Evolutionary conservation across 768 basidiomycete species (phyloP).

Genomic region (Xanthoconium purpureum): DNA sequence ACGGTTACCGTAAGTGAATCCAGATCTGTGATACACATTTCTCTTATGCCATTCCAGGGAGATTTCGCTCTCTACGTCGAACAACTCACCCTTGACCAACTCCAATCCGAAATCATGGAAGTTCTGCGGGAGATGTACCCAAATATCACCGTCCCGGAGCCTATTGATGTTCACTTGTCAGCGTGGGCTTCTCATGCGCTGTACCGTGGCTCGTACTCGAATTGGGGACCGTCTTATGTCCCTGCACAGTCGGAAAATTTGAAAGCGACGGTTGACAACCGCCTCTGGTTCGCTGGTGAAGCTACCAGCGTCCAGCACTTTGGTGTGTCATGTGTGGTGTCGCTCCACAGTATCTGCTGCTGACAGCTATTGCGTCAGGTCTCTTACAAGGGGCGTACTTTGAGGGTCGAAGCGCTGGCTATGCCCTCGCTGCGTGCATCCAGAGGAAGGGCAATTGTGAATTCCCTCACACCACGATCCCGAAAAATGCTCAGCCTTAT

Average conservation of each 20-base stretch:
- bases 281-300: slow-evolving; percentile 64
- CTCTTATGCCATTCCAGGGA: slow-evolving; percentile 38
- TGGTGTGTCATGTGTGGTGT: slow-evolving; percentile 37
- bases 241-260: slow-evolving; percentile 52
- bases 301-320: slow-evolving; percentile 56
- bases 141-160: slow-evolving; percentile 49
- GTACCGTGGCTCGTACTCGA: slow-evolving; percentile 51
- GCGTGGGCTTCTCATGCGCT: slow-evolving; percentile 53
- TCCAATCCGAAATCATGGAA: slow-evolving; percentile 51
- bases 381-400: slow-evolving; percentile 59
- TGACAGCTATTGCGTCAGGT: slow-evolving; percentile 31
- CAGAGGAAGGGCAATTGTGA: slow-evolving; percentile 22
- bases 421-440: slow-evolving; percentile 43
- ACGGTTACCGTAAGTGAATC: slow-evolving; percentile 25
- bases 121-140: slow-evolving; percentile 61
- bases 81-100: slow-evolving; percentile 42
- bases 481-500: slow-evolving; percentile 36
- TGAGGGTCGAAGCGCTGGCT: slow-evolving; percentile 45
- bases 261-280: slow-evolving; percentile 46
- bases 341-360: too few relatives aligned
- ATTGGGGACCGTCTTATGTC: slow-evolving; percentile 65
- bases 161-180: slow-evolving; percentile 52
- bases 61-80: slow-evolving; percentile 61
- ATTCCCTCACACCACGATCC: slow-evolving; percentile 25
- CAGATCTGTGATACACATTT: not conserved